Percentiles rank a stretch among this genome's conserved stretches.
Evolutionary conservation across 257 asterid species (phyloP).

Genomic region (Craterostigma plantagineum): DNA sequence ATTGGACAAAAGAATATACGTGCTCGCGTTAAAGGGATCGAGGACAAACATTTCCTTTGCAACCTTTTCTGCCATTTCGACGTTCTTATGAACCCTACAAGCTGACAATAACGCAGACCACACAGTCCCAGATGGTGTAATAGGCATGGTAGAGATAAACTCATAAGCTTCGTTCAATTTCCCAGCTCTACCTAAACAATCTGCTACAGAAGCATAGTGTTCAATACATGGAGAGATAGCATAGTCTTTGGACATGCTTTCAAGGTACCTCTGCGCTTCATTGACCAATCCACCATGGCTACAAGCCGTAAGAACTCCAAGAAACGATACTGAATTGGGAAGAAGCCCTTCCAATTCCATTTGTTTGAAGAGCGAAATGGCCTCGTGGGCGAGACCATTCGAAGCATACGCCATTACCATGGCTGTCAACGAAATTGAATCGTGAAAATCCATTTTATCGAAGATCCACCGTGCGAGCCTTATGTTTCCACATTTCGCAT

Average conservation of each 20-base stretch:
- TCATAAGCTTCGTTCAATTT: slow-evolving; percentile 56
- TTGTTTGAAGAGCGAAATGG: slow-evolving; percentile 37
- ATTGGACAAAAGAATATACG: slow-evolving; percentile 50
- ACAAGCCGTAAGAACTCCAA: slow-evolving; percentile 81
- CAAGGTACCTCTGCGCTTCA: slow-evolving; percentile 46
- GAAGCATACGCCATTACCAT: slow-evolving; percentile 84
- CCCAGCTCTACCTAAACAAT: slow-evolving; percentile 85
- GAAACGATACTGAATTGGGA: slow-evolving; percentile 48
- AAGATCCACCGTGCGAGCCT: slow-evolving; percentile 43
- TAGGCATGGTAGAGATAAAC: slow-evolving; percentile 38
- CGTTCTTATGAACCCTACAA: slow-evolving; percentile 66
- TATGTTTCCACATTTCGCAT: slow-evolving; percentile 77
- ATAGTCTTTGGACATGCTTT: slow-evolving; percentile 33
- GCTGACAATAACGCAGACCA: slow-evolving; percentile 79
- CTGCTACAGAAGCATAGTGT: slow-evolving; percentile 66
- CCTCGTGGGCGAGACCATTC: slow-evolving; percentile 58
- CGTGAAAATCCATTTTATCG: slow-evolving; percentile 43
- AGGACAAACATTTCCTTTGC: slow-evolving; percentile 35
- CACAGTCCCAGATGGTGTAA: slow-evolving; percentile 43
- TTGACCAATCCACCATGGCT: slow-evolving; percentile 88
- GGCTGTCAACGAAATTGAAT: slow-evolving; percentile 71
- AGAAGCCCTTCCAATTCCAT: slow-evolving; percentile 47
- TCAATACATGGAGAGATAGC: slow-evolving; percentile 45
- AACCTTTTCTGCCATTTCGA: slow-evolving; percentile 71
- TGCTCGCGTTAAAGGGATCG: slow-evolving; percentile 37